Base-by-base conservation (phyloP, 2,329 filamentous ascomycete species). In the Alternaria longipes region DNA sequence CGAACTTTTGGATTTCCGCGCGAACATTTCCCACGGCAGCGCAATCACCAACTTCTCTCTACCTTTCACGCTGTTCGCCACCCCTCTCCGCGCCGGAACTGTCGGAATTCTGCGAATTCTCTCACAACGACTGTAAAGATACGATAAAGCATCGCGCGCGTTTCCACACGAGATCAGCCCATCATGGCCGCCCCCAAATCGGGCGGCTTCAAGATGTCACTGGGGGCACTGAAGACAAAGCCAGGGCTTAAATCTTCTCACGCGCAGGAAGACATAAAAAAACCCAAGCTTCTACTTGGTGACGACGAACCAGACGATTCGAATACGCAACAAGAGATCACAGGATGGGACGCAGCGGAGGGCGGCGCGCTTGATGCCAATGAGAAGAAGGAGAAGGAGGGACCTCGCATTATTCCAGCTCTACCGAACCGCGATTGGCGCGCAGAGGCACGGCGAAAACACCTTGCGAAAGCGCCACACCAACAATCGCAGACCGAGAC, bases 391-490 rank as follows among this genome's bases (percentile, higher is more conserved):
- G 78, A 76, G 59, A 76, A 77, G 28, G 75, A 80, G 44, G 83
- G 69, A 26, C 81, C 82, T 8, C 81, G 87, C 45, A 80, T 91
- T 18, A 92, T 92, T 65, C 80, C 83, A 30, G 80, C 80, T 40
- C 82, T 85, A 69, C 79, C 81, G 64, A 91, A 91, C 76, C 82
- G 84, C 54, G 86, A 91, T 79, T 90, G 88, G 88, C 83, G 84
- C 69, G 82, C 84, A 59, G 86, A 88, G 42, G 68, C 67, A 63
- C 82, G 81, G 64, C 83, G 83, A 62, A 80, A 80, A 84, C 66
- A 88, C 83, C 76, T 89, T 86, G 73, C 75, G 85, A 14, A 79
- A 89, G n/a, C 87, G 86, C n/a, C 76, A 7, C 86, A 86, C 63
- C 62, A 81, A 80, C 66, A 81, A 80, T 60, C 59, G 20, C 69